phyloP scores from a whole-genome alignment of 2,329 filamentous ascomycete genomes.

The Fusarium brevicatenulatum region DNA sequence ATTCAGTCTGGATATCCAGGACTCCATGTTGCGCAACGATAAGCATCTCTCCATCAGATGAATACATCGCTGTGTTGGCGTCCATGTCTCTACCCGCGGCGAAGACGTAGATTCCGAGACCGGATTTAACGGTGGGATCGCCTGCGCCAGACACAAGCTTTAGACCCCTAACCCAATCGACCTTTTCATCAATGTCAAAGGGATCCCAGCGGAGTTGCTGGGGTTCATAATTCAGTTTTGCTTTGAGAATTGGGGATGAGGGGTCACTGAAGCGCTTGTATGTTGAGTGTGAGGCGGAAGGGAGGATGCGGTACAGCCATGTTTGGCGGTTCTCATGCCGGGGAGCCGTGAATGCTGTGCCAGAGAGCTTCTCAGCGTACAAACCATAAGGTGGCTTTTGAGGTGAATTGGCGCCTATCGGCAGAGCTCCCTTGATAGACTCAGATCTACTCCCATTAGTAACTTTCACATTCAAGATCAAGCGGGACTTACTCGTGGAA shows the following conservation, averaged over 20 bases:
- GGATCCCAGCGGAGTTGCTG: conserved; percentile 87
- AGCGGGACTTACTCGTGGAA: conserved; percentile 74
- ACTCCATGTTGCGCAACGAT: conserved; percentile 80
- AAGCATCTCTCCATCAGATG: conserved; percentile 81
- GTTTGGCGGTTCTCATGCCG: conserved; percentile 74
- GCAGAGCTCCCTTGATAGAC: conserved; percentile 77
- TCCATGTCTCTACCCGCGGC: conserved; percentile 82
- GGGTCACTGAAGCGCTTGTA: conserved; percentile 47
- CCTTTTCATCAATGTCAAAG: conserved; percentile 74
- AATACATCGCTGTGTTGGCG: conserved; percentile 79
- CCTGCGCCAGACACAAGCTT: conserved; percentile 82
- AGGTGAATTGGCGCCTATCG: conserved; percentile 80
- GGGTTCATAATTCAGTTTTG: conserved; percentile 58
- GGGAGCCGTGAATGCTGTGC: conserved; percentile 76
- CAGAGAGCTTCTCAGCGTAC: conserved; percentile 82
- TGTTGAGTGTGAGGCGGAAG: conserved; percentile 68
- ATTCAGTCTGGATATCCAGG: conserved; percentile 80
- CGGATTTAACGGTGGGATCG: conserved; percentile 80
- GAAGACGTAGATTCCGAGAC: conserved; percentile 84
- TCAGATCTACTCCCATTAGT: conserved; percentile 66
- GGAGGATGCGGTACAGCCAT: conserved; percentile 77
- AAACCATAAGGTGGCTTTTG: conserved; percentile 82
- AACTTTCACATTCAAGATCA: too few relatives aligned
- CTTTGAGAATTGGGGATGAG: conserved; percentile 2
- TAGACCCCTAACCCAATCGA: conserved; percentile 66